phyloP scores from a whole-genome alignment of 345 rosid genomes.

The Rhodamnia rubescens region DNA sequence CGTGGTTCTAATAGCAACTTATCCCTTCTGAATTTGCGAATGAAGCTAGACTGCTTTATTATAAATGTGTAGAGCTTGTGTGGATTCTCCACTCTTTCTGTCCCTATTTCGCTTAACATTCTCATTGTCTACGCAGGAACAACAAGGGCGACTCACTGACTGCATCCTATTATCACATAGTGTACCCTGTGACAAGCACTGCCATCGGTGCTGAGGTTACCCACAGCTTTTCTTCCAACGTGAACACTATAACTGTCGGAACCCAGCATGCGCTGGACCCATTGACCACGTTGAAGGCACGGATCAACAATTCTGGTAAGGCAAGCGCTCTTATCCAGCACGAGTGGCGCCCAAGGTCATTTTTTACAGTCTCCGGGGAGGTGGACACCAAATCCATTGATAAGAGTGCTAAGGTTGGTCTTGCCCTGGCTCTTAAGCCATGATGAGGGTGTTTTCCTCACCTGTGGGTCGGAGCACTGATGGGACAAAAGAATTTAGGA shows the following conservation, averaged over 20 bases:
- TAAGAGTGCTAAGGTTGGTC: conserved; percentile 73
- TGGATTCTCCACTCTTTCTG: not conserved
- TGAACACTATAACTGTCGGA: conserved; percentile 57
- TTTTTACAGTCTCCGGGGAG: conserved; percentile 66
- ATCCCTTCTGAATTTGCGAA: not conserved
- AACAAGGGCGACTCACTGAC: conserved; percentile 56
- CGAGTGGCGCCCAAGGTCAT: conserved; percentile 75
- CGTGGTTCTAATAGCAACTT: not conserved
- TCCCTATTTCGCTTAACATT: not conserved
- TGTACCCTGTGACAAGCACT: conserved; percentile 42
- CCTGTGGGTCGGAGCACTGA: not conserved
- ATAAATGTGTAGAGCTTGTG: not conserved
- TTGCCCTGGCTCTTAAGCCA: conserved; percentile 77
- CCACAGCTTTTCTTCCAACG: conserved; percentile 62
- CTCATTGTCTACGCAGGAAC: conserved; percentile 32
- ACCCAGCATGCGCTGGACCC: conserved; percentile 63
- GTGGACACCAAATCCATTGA: conserved; percentile 71
- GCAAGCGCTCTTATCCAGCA: conserved; percentile 79
- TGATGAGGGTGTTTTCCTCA: conserved; percentile 4
- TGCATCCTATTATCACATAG: conserved; percentile 66
- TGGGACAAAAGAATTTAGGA: not conserved
- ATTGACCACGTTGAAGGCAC: conserved; percentile 59
- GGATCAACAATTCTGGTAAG: conserved; percentile 62
- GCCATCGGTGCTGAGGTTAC: conserved; percentile 73
- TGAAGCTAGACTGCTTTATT: not conserved